Percentiles rank a stretch among this genome's conserved stretches.
Conservation (phyloP, 495 filamentous ascomycete species). For the Lasiosphaeria hispida region DNA sequence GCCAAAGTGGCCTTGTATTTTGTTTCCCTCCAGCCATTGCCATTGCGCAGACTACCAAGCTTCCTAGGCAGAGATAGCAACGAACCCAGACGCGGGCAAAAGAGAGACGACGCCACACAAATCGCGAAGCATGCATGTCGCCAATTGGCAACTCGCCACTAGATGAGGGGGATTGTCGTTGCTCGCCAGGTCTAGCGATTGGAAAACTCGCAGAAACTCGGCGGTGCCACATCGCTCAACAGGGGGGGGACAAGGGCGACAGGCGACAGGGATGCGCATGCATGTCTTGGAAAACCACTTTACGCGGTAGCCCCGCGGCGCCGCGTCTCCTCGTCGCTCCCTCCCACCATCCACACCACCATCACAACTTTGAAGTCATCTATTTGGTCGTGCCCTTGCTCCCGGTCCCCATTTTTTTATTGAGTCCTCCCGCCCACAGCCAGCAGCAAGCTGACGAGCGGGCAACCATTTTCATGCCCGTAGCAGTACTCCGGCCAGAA, state of each 20-base stretch:
- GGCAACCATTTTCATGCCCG: constrained; percentile 10
- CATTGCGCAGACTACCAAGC: not conserved
- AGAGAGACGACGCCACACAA: no score
- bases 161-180: no score
- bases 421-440: constrained; percentile 11
- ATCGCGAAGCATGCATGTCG: not conserved
- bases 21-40: not conserved
- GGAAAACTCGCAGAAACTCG: not conserved
- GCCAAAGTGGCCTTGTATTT: not conserved
- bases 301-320: constrained; percentile 31
- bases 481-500: not conserved
- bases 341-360: constrained; percentile 19
- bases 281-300: constrained; percentile 34
- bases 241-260: not conserved
- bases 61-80: no score
- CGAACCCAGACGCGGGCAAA: no score
- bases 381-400: not conserved
- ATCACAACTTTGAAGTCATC: constrained; percentile 17
- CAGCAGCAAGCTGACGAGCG: constrained; percentile 1
- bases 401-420: constrained; percentile 1
- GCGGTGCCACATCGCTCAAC: not conserved
- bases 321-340: constrained; percentile 20
- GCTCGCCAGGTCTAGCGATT: not conserved
- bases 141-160: not conserved
- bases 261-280: constrained; percentile 23